Base-by-base conservation (phyloP, 371 early-diverging fungal genomes). In the Apophysomyces sp. region DNA sequence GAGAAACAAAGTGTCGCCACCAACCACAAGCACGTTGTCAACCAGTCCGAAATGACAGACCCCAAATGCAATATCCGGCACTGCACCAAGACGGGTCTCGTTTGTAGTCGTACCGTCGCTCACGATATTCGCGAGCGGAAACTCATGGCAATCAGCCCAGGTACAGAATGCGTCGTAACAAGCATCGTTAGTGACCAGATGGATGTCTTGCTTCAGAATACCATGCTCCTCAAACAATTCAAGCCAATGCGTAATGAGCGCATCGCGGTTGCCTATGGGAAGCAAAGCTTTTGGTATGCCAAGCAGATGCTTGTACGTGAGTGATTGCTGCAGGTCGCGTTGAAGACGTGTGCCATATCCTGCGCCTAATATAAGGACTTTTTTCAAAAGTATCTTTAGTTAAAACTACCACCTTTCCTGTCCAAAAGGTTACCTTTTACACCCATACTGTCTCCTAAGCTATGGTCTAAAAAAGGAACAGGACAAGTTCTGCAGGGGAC, bases 301-400 rank as follows among this genome's bases (percentile, higher is more conserved):
- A 2, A 81, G 54, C 28, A 81, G 67, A 32, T 84, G 76, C 7
- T 55, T 34, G 55, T 80, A 73, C 29, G 69, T 62, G 21, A 51
- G 16, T 13, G 68, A 67, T 12, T 52, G 60, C 11, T 53, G 27
- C 18, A 84, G 61, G 39, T 84, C 82, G 32, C 71, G 68, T 60
- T 84, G 84, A n/a, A 84, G 67, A 9, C 84, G 80, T 27, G 84
- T 84, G 18, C 84, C 84, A 58, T 84, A 84, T 7, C 84, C 84
- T 15, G 84, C 84, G 34, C 80, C 82, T 8, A 85, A 71, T 63
- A 84, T 75, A 21, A 84, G 68, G 1, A 83, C 77, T 83, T n/a
- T n/a, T n/a, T n/a, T n/a, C n/a, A n/a, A n/a, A n/a, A n/a, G n/a
- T n/a, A n/a, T n/a, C n/a, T n/a, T n/a, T n/a, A n/a, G n/a, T n/a